Evolutionary conservation across 345 rosid genomes (phyloP).

Genomic region (Hypericum perforatum): DNA sequence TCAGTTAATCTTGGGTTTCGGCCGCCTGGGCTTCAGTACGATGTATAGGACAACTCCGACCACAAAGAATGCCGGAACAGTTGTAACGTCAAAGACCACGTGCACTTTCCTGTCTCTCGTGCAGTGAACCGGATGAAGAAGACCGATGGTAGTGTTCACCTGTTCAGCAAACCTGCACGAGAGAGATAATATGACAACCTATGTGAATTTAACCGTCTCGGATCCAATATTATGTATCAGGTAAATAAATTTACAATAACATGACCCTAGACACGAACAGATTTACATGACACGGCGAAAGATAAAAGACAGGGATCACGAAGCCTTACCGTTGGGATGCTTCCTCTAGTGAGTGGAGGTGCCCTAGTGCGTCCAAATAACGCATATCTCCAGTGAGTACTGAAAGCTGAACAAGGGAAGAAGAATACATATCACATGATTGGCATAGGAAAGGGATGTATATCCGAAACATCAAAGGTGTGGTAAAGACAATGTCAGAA

Average conservation of each 20-base stretch:
- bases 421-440: background rate
- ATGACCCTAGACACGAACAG: too few species aligned
- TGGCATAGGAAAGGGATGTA: background rate
- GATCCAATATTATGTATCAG: too few species aligned
- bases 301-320: background rate
- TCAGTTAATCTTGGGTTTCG: conserved; percentile 92
- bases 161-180: conserved; percentile 58
- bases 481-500: background rate
- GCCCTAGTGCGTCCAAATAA: conserved; percentile 68
- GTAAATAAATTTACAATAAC: too few species aligned
- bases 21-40: conserved; percentile 65
- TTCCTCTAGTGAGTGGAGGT: conserved; percentile 61
- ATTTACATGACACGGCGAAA: background rate
- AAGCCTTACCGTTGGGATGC: conserved; percentile 56
- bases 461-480: background rate
- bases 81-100: conserved; percentile 64
- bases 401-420: conserved; percentile 49
- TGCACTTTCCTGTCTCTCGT: conserved; percentile 65
- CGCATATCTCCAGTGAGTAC: conserved; percentile 66
- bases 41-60: conserved; percentile 49
- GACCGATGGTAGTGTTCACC: conserved; percentile 64
- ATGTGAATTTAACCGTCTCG: too few species aligned
- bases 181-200: background rate
- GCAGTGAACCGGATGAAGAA: conserved; percentile 89
- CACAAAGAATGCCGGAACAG: conserved; percentile 70